Evolutionary conservation across 257 asterid species (phyloP), one percentile per base, ranked within the genome.

Genomic region (Fraxinus excelsior): DNA sequence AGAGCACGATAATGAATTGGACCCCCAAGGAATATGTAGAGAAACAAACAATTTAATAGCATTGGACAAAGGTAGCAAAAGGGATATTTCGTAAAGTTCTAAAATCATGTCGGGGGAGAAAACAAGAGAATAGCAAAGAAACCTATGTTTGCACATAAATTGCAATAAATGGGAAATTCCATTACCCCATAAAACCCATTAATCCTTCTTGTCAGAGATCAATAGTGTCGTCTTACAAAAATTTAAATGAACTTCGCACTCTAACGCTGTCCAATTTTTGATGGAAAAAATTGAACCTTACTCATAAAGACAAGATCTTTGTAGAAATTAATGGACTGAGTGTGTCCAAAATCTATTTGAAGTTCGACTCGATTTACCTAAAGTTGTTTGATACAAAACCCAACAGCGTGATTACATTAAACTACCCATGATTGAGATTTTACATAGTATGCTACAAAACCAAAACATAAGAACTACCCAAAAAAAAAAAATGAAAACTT

Each of bases 91-190:
- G 76, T 46, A 82, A 75, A 76, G 62, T 19, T 53, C 40, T 78
- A 81, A 69, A 82, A 82, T 51, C 19, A 58, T 78, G 72, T 16
- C 60, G n/a, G 82, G 71, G 80, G 75, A 71, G 67, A 72, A 80
- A 74, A 74, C 83, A 80, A 78, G 84, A 23, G 56, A 6, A 71
- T 42, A 26, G 69, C 67, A 60, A 7, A 19, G 77, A 62, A 71
- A 69, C 40, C 73, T 65, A 31, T 70, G 76, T 80, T 28, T 71
- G 42, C n/a, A 40, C 34, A 38, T 8, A 38, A 38, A 38, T 1
- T 38, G 44, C 3, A 38, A n/a, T n/a, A n/a, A n/a, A n/a, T n/a
- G n/a, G n/a, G n/a, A n/a, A n/a, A n/a, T n/a, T n/a, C n/a, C n/a
- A n/a, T n/a, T n/a, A n/a, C n/a, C n/a, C n/a, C n/a, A 38, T 9